Evolutionary conservation across 345 rosid species (phyloP).

Genomic region (Sonneratia caseolaris): DNA sequence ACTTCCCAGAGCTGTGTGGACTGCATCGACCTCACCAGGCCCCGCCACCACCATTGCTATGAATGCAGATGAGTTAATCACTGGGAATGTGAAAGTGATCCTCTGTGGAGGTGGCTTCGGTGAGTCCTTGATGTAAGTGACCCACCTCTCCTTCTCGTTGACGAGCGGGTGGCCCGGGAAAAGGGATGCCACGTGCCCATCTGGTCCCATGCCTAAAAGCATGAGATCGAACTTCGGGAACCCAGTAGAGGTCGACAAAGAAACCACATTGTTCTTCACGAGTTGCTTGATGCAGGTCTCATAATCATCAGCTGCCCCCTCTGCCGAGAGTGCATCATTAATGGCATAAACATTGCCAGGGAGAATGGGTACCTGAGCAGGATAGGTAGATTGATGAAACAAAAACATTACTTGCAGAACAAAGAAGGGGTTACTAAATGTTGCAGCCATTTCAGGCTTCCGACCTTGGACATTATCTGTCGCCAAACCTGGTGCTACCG

Average conservation of each 20-base stretch:
- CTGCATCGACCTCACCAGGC: slow-evolving; percentile 50
- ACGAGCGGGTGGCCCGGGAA: slow-evolving; percentile 68
- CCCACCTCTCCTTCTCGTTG: slow-evolving; percentile 66
- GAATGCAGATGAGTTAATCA: slow-evolving; percentile 64
- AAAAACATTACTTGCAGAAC: neutral
- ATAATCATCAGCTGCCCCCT: slow-evolving; percentile 82
- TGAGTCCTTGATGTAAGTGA: slow-evolving; percentile 57
- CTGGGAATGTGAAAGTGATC: slow-evolving; percentile 77
- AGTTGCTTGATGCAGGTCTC: slow-evolving; percentile 61
- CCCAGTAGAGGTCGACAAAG: slow-evolving; percentile 38
- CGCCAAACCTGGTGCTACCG: too few species aligned
- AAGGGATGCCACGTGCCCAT: slow-evolving; percentile 79
- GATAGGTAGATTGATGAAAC: neutral
- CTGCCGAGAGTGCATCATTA: slow-evolving; percentile 61
- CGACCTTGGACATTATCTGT: too few species aligned
- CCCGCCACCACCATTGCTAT: slow-evolving; percentile 64
- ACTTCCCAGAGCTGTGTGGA: slow-evolving; percentile 37
- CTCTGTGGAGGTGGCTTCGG: slow-evolving; percentile 80
- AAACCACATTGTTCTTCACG: slow-evolving; percentile 29
- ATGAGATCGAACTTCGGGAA: slow-evolving; percentile 72
- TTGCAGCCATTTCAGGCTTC: too few species aligned
- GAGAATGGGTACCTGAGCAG: slow-evolving; percentile 45
- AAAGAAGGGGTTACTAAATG: neutral
- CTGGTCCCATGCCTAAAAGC: slow-evolving; percentile 89
- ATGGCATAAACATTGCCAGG: slow-evolving; percentile 60